Base-by-base conservation (phyloP, 192 early-diverging fungal genomes). In the Coemansia sp. region DNA sequence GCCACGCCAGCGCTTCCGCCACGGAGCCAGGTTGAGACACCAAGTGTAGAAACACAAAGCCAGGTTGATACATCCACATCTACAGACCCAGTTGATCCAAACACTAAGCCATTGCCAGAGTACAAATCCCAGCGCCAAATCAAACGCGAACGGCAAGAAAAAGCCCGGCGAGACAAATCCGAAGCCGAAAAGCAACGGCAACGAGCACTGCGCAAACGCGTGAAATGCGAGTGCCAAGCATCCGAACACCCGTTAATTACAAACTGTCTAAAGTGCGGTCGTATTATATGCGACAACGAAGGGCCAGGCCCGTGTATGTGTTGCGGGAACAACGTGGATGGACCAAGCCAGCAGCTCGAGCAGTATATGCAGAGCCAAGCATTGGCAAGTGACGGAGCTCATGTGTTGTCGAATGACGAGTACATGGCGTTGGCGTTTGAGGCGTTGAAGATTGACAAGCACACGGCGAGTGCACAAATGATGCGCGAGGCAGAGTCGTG, bases 181-280 rank as follows among this genome's bases (percentile, higher is more conserved):
- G 62, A 45, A 16, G 68, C 66, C 27, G 61, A 65, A 47, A 61
- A 37, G 45, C 53, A 49, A 38, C 59, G 55, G 29, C 52, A 39
- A 53, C 59, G 43, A 23, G 73, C 68, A 4, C 61, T 57, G 1
- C 64, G 78, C 56, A 81, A 71, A 50, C 73, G 78, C 14, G 50
- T 41, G 8, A 68, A 59, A 47, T 81, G 78, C 60, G 78, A 81
- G 47, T 81, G 78, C 65, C 78, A 81, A 45, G 83, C 81, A 11
- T 62, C 81, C 1, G 68, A 61, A 8, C 83, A 85, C 35, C 55
- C 39, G 22, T 58, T 85, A 55, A 26, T 85, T 2, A 79, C 77
- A 3, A 85, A 85, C 69, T 85, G 83, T 54, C 62, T 85, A 19
- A 58, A 57, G 12, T 85, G 83, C 57, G 83, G 83, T 8, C 83